Evolutionary conservation across 225 moss, liverwort and hornwort genomes (phyloP), one percentile per base, ranked within the genome.

Genomic region (Physcomitrellopsis africana): DNA sequence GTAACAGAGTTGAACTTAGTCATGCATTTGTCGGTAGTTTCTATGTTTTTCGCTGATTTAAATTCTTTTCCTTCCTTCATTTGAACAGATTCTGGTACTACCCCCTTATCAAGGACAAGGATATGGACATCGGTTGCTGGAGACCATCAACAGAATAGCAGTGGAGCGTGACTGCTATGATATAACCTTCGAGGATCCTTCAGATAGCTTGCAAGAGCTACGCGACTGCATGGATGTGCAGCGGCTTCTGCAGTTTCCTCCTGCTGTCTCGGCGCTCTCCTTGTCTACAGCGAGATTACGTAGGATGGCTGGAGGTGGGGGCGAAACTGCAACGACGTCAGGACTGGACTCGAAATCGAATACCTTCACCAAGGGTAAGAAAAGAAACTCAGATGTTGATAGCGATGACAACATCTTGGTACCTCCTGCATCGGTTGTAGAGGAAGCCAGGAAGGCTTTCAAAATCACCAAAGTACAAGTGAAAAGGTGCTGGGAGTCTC

Each of bases 181-280:
- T 68, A 84, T 99, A 65, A 95, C 99, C 4, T 95, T 99, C 82
- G 99, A 99, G 82, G 95, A 99, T 55, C 99, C 99, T 27, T 99
- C 99, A 1, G 76, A 86, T 63, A 81, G 77, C 63, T 81, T 99
- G 79, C 95, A 93, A 76, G 92, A 92, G 78, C 76, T 99, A 46
- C 89, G 95, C 53, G 99, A 99, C 75, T 92, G 89, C 47, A 91
- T 99, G 92, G 99, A 99, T 75, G 88, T 95, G 10, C 78, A 90
- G 69, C 89, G 88, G 14, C 81, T 99, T 75, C 89, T 95, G 16
- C 85, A 83, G 55, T 78, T 88, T 65, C 85, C 87, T 15, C 67
- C 69, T 14, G 51, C 83, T 19, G 62, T 81, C 11, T 19, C 71
- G 24, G 86, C 93, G 41, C 73, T 94, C n/a, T 70, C 80, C 23